Conservation (phyloP, 2,329 filamentous ascomycete species). For the Fusarium oligoseptatum region DNA sequence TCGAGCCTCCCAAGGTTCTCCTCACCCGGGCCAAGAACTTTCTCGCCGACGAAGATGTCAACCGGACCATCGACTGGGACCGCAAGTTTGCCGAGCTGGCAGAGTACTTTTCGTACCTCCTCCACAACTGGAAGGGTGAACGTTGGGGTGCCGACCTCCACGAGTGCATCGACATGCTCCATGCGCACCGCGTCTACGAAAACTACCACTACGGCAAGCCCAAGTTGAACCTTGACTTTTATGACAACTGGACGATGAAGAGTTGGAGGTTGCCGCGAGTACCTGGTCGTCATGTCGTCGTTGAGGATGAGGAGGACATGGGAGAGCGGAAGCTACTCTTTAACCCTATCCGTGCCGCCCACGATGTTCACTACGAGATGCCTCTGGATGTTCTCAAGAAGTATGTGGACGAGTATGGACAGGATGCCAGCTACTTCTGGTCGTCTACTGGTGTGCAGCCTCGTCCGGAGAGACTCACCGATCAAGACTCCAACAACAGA, state of each 20-base stretch:
- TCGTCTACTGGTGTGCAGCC: not conserved
- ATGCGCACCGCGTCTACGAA: constrained; percentile 52
- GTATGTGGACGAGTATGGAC: constrained; percentile 27
- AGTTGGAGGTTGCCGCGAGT: constrained; percentile 49
- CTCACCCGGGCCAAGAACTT: constrained; percentile 57
- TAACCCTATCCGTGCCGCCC: constrained; percentile 17
- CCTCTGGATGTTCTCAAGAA: constrained; percentile 16
- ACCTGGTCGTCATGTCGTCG: constrained; percentile 14
- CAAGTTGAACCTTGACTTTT: constrained; percentile 46
- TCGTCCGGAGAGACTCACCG: not conserved
- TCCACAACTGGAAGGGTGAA: constrained; percentile 36
- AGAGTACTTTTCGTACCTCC: constrained; percentile 56
- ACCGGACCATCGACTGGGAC: constrained; percentile 57
- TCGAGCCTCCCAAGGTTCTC: constrained; percentile 51
- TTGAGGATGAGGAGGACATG: constrained; percentile 11
- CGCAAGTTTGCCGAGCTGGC: constrained; percentile 52
- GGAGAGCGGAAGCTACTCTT: constrained; percentile 33
- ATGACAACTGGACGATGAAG: constrained; percentile 24
- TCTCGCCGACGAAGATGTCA: constrained; percentile 62
- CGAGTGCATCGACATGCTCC: constrained; percentile 51
- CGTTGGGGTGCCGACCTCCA: constrained; percentile 49
- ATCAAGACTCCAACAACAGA: not conserved
- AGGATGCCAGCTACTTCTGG: constrained; percentile 30
- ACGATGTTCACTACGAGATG: constrained; percentile 47
- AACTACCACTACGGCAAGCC: constrained; percentile 50